phyloP scores from a whole-genome alignment of 2,329 filamentous ascomycete genomes.

The Sclerotinia glacialis region DNA sequence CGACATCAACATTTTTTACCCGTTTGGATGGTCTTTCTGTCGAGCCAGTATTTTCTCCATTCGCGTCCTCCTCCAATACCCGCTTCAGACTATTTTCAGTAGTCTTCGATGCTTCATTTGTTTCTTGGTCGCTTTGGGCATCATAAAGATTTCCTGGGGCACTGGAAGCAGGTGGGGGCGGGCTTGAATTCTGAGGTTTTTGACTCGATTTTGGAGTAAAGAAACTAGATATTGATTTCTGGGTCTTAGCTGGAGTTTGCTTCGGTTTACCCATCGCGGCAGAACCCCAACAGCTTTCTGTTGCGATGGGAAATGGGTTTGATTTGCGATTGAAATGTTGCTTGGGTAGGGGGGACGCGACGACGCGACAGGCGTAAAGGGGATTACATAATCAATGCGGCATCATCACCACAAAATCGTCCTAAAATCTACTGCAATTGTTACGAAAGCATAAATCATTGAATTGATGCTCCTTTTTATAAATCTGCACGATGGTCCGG shows the following conservation, averaged over 20 bases:
- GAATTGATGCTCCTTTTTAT: too few species aligned
- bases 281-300: background rate
- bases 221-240: constrained; percentile 83
- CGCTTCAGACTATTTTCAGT: constrained; percentile 45
- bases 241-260: constrained; percentile 47
- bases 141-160: constrained; percentile 31
- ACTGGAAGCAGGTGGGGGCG: constrained; percentile 33
- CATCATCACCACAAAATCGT: background rate
- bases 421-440: too few species aligned
- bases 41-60: constrained; percentile 45
- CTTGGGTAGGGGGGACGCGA: constrained; percentile 15
- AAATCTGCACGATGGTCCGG: too few species aligned
- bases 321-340: background rate
- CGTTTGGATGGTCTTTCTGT: constrained; percentile 46
- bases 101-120: constrained; percentile 21
- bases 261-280: constrained; percentile 32
- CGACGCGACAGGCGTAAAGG: constrained; percentile 17
- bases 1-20: constrained; percentile 41
- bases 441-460: too few species aligned
- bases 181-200: constrained; percentile 34
- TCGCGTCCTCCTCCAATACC: constrained; percentile 48
- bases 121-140: constrained; percentile 35
- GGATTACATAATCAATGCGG: constrained; percentile 9
- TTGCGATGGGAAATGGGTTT: background rate
- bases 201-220: constrained; percentile 59